Evolutionary conservation across 1,284 basidiomycete species (phyloP).

Genomic region (Stereum hirsutum): DNA sequence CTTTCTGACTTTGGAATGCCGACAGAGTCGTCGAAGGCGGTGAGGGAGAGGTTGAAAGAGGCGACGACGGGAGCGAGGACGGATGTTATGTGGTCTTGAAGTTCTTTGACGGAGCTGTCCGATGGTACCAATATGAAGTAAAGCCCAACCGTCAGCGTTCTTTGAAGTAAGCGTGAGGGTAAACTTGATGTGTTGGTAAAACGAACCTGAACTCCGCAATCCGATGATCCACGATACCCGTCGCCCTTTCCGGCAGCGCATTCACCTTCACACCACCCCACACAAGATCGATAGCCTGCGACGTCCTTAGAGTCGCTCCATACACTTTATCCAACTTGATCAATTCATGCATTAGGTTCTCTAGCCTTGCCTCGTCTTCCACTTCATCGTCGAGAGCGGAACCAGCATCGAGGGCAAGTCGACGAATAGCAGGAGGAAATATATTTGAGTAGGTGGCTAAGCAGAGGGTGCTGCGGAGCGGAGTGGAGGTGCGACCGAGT

Average conservation of each 20-base stretch:
- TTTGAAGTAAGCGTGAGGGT: no score
- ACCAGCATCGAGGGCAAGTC: neutral
- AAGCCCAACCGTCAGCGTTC: no score
- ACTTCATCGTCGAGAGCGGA: no score
- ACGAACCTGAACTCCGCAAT: conserved; percentile 41
- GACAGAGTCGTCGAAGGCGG: no score
- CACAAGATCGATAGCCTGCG: conserved; percentile 63
- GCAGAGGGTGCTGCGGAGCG: neutral
- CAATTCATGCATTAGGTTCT: neutral
- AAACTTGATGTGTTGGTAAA: neutral
- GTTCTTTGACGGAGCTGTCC: neutral
- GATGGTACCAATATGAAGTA: no score
- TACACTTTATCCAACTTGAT: neutral
- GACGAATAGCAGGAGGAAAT: neutral
- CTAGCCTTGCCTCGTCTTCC: neutral
- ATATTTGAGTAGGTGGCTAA: neutral
- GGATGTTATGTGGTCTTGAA: conserved; percentile 1
- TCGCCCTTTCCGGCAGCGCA: conserved; percentile 35
- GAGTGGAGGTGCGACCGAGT: neutral
- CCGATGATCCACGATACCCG: conserved; percentile 51
- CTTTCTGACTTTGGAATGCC: conserved; percentile 15
- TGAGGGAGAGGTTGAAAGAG: conserved; percentile 40
- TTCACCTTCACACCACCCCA: conserved; percentile 62
- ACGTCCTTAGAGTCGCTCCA: conserved; percentile 40
- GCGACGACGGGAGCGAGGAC: neutral